These are phyloP conservation scores for Hygrocybe coccinea DNA, from an alignment of 768 basidiomycete genomes.

Conservation along the genomic window DNA sequence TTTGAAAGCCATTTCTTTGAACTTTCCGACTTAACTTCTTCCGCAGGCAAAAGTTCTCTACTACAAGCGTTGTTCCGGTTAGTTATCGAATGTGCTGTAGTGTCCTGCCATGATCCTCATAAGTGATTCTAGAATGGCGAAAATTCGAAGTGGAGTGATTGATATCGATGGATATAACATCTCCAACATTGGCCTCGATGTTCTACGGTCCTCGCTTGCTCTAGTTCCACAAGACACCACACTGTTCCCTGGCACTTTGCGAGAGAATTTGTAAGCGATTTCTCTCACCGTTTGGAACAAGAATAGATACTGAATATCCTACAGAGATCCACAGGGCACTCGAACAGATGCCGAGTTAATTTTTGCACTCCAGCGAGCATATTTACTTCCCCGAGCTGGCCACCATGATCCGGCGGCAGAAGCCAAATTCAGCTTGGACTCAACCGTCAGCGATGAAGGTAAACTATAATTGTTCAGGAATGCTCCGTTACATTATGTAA, in stretches of 20 bases:
- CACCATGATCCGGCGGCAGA: conserved; percentile 42
- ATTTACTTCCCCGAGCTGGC: conserved; percentile 52
- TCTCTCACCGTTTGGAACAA: conserved; percentile 41
- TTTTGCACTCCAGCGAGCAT: conserved; percentile 54
- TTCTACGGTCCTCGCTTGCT: conserved; percentile 48
- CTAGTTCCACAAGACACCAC: conserved; percentile 66
- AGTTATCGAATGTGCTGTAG: not conserved
- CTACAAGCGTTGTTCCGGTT: conserved; percentile 55
- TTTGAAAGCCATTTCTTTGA: not conserved
- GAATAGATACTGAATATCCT: conserved; percentile 38
- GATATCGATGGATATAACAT: conserved; percentile 55
- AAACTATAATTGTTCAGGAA: conserved; percentile 6
- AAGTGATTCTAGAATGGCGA: conserved; percentile 45
- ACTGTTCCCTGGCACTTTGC: conserved; percentile 47
- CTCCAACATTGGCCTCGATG: conserved; percentile 48
- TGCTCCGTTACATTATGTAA: too few species aligned
- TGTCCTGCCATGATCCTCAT: not conserved
- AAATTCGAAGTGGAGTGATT: conserved; percentile 53
- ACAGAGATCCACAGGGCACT: conserved; percentile 49
- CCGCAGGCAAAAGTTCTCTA: conserved; percentile 49
- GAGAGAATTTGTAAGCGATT: conserved; percentile 46
- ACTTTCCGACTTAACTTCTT: not conserved
- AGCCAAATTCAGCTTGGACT: conserved; percentile 65
- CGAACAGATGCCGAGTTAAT: conserved; percentile 60
- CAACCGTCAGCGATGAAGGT: conserved; percentile 61